A percentile compares a stretch with the other conserved stretches of the same genome.
phyloP scores from a whole-genome alignment of 768 basidiomycete genomes.

The Lentinula guzmanii region DNA sequence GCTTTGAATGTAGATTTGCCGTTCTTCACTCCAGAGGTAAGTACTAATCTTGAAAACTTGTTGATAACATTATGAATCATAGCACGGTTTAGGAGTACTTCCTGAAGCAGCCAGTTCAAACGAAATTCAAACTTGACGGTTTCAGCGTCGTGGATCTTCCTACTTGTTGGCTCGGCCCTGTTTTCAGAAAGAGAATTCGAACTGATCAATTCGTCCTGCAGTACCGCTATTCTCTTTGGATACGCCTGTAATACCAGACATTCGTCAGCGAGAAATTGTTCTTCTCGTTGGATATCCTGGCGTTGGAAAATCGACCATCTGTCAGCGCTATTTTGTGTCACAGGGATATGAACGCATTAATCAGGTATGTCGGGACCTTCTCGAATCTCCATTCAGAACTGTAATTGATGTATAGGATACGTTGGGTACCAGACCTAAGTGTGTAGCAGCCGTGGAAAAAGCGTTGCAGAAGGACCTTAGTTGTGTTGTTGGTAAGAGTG shows the following conservation, averaged over 20 bases:
- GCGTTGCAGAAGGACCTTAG: conserved; percentile 50
- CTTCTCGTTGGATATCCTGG: conserved; percentile 50
- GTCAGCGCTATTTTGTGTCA: conserved; percentile 56
- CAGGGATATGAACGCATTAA: conserved; percentile 78
- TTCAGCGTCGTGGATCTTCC: conserved; percentile 34
- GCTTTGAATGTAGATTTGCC: conserved; percentile 50
- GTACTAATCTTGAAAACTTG: conserved; percentile 13
- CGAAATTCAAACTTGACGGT: conserved; percentile 36
- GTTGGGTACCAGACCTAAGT: conserved; percentile 68
- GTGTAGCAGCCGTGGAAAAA: conserved; percentile 57
- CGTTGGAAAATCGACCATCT: conserved; percentile 83
- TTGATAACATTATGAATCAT: neutral
- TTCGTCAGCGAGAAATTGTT: conserved; percentile 34
- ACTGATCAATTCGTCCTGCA: conserved; percentile 19
- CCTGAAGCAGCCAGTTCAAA: conserved; percentile 29
- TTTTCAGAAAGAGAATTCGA: neutral
- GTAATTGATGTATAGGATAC: conserved; percentile 36
- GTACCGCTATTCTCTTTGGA: conserved; percentile 48
- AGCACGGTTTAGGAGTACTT: conserved; percentile 47
- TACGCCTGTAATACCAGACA: conserved; percentile 39
- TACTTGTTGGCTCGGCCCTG: neutral
- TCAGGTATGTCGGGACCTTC: conserved; percentile 29
- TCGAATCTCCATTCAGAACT: neutral
- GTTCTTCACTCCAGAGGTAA: conserved; percentile 68
- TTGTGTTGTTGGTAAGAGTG: conserved; percentile 69